Conservation (phyloP, 106 monocot species). For the Triglochin maritima region DNA sequence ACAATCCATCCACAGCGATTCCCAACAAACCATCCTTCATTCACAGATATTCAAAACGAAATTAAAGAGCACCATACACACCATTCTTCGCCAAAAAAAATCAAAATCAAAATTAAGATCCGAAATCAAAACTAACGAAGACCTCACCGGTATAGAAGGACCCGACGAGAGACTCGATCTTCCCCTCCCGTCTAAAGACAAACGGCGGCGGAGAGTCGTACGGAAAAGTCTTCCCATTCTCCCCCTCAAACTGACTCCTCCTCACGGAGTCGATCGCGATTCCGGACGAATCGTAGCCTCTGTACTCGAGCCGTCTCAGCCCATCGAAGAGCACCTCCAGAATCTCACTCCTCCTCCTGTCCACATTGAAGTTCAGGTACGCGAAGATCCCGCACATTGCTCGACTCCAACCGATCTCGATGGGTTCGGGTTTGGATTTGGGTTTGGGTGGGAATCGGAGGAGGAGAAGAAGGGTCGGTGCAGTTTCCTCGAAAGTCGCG, state of each 20-base stretch:
- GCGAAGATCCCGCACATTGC: constrained; percentile 96
- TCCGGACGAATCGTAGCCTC: constrained; percentile 95
- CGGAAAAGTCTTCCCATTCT: constrained; percentile 7
- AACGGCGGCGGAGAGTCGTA: constrained; percentile 47
- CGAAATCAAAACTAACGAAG: neutral
- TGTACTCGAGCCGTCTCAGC: constrained; percentile 83
- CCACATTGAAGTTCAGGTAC: constrained; percentile 89
- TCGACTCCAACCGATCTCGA: neutral
- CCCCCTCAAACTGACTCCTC: neutral
- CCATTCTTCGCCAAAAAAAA: neutral
- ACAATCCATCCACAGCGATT: too few species aligned
- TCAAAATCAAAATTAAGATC: too few species aligned
- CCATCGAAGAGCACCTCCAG: constrained; percentile 91
- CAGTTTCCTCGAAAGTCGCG: neutral
- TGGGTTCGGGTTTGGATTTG: neutral
- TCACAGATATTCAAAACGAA: too few species aligned
- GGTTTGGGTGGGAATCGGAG: neutral
- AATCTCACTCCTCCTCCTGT: constrained; percentile 77
- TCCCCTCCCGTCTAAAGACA: constrained; percentile 84
- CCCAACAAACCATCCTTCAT: too few species aligned
- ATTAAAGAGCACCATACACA: too few species aligned
- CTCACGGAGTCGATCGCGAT: constrained; percentile 71
- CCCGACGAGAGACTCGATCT: constrained; percentile 89
- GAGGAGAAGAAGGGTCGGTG: neutral
- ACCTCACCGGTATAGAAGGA: constrained; percentile 74